A percentile compares a stretch with the other conserved stretches of the same genome.
phyloP scores from a whole-genome alignment of 164 flowering plant species.

The Aristolochia contorta region DNA sequence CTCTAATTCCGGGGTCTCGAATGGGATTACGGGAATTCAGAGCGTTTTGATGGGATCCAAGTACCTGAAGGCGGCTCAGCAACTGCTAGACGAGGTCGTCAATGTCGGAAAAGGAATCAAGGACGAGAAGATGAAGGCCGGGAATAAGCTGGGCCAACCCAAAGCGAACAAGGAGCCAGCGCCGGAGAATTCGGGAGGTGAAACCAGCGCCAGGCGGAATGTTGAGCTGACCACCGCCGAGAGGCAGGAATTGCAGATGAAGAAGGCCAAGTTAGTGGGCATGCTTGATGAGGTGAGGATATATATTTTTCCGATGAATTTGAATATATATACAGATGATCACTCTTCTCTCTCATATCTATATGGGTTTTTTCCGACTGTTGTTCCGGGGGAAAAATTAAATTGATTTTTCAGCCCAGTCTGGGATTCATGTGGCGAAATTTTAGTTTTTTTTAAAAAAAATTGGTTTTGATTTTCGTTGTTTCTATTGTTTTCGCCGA shows the following conservation, averaged over 20 bases:
- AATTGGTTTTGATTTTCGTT: no score
- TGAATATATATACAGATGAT: no score
- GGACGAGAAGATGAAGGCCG: constrained; percentile 22
- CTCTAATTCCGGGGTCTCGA: constrained; percentile 55
- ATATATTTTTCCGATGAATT: no score
- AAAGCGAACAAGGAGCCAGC: constrained; percentile 30
- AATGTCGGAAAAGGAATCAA: constrained; percentile 48
- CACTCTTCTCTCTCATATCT: no score
- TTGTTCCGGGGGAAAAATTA: no score
- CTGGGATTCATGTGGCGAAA: no score
- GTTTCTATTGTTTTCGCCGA: no score
- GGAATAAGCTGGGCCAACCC: constrained; percentile 13
- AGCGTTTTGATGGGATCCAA: constrained; percentile 73
- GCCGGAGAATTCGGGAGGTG: constrained; percentile 31
- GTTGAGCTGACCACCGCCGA: constrained; percentile 67
- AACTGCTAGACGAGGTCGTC: constrained; percentile 83
- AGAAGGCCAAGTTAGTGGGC: constrained; percentile 82
- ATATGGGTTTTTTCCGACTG: no score
- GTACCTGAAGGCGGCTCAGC: constrained; percentile 83
- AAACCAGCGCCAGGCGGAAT: constrained; percentile 21
- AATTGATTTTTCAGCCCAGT: no score
- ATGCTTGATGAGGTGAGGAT: constrained; percentile 86
- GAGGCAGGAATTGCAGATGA: constrained; percentile 95
- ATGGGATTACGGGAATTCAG: constrained; percentile 50
- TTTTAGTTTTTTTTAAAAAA: no score